Base-by-base conservation (phyloP, 73 alveolate species). In the Symbiodinium pilosum region DNA sequence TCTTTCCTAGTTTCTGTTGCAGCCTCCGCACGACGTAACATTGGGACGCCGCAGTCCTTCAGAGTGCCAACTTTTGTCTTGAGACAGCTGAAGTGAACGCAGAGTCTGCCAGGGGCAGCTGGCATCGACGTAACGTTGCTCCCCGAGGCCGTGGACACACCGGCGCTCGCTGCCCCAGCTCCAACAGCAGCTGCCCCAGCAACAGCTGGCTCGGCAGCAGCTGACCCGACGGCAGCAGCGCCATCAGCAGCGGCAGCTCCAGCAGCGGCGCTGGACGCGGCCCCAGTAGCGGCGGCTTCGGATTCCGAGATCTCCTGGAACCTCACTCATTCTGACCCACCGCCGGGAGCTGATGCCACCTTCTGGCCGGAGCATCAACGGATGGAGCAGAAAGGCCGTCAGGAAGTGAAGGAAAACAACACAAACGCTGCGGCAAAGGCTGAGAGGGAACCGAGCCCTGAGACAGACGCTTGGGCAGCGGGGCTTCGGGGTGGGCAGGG, bases 391-490 rank as follows among this genome's bases (percentile, higher is more conserved):
- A 64, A 28, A 38, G 30, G 81, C 81, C 81, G 81, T 26, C 73
- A 56, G 73, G 73, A 56, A 6, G 59, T 14, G 14, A 8, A 14
- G 77, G 28, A 64, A 36, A 36, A 64, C 77, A 12, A 26, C 39
- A 14, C 21, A 14, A 64, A 64, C 6, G 73, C 20, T 30, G 39
- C 30, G 81, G 34, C 81, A 26, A 18, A 16, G 9, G 73, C 3
- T 32, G 84, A 26, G 40, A 36, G 42, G 59, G 94, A 43, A 38
- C 83, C 75, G 14, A 41, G 81, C 44, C 73, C 68, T 9, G 96
- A 91, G 77, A 73, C 96, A 12, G 96, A 91, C 14, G 96, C 96
- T 54, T 91, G 96, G 96, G 96, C 96, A 11, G 59, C 43, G n/a
- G 87, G 73, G 77, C 43, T 91, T 40, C 87, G 96, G 18, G 96